Evolutionary conservation across 176 grass and related monocot species (phyloP), one percentile per base, ranked within the genome.

Genomic region (Raddia guianensis): DNA sequence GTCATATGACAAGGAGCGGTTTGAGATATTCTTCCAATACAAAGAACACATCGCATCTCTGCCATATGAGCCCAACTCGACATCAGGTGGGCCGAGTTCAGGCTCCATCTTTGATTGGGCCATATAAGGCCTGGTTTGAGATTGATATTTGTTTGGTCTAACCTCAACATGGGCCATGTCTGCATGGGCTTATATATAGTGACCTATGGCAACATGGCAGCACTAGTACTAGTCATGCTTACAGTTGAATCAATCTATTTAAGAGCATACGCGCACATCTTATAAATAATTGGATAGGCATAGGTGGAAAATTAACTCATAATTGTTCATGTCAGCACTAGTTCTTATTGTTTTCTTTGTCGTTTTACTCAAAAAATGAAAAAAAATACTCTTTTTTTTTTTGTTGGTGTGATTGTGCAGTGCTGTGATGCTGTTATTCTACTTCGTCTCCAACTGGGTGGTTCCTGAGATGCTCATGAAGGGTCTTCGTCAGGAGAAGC

Each of bases 381-480:
- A 27, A 27, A 27, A 27, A 27, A 27, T 27, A 0, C 27, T 27
- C 27, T 27, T 27, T 27, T 27, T 27, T 27, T 27, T 27, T 27
- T 27, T 27, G 15, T 6, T 12, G 47, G 68, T 49, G 4, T 59
- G 8, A 14, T 10, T 44, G 2, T 8, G 73, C 80, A 89, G 82
- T 81, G 71, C 76, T 21, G 12, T 89, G 0, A 76, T 89, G 87
- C 56, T 89, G 65, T n/a, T 89, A 48, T 64, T 89, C 71, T 89
- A 89, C 72, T 44, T 85, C 70, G 71, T 89, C 9, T 49, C 87
- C 64, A 89, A 89, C 77, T 89, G 87, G 87, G 77, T 89, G 37
- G 72, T 85, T 37, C 82, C 87, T 8, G 77, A 75, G 82, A n/a
- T 89, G 9, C 7, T 89, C 77, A 70, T 89, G 82, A 71, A 80